Evolutionary conservation across 768 basidiomycete genomes (phyloP).

Genomic region (Xerocomellus amylosporus): DNA sequence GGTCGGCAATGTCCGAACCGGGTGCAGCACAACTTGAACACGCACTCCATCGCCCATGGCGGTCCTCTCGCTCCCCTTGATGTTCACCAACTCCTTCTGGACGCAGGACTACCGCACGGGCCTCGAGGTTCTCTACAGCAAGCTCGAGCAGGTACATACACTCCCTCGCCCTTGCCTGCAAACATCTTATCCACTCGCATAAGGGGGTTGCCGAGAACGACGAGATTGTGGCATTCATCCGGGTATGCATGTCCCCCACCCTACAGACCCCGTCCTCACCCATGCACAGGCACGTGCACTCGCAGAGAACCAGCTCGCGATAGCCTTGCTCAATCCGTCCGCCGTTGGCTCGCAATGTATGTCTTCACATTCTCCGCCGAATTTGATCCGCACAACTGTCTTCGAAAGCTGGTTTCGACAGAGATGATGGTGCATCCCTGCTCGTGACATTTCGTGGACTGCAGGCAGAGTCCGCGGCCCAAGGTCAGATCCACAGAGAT

Average conservation of each 20-base stretch:
- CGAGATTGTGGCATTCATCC: conserved; percentile 79
- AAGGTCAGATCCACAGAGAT: conserved; percentile 72
- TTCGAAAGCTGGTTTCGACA: conserved; percentile 61
- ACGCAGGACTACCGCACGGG: conserved; percentile 85
- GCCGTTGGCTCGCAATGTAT: conserved; percentile 50
- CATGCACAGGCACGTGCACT: conserved; percentile 62
- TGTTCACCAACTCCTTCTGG: conserved; percentile 94
- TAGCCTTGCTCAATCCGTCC: conserved; percentile 50
- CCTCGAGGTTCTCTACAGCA: conserved; percentile 69
- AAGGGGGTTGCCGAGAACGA: conserved; percentile 83
- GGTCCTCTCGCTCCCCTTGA: conserved; percentile 82
- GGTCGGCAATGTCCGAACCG: conserved; percentile 31
- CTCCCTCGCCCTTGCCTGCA: background rate
- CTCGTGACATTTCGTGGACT: conserved; percentile 77
- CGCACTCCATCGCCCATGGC: conserved; percentile 54
- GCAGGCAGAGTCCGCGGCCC: conserved; percentile 64
- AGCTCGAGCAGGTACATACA: conserved; percentile 73
- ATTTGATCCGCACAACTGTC: conserved; percentile 6
- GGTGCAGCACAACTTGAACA: conserved; percentile 6
- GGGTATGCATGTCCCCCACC: conserved; percentile 47
- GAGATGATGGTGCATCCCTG: conserved; percentile 84
- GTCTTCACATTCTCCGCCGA: conserved; percentile 6
- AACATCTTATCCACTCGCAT: conserved; percentile 14
- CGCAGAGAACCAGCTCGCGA: conserved; percentile 66
- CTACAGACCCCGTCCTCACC: conserved; percentile 7